phyloP scores from a whole-genome alignment of 2,329 filamentous ascomycete species.

The Escovopsis sp. region DNA sequence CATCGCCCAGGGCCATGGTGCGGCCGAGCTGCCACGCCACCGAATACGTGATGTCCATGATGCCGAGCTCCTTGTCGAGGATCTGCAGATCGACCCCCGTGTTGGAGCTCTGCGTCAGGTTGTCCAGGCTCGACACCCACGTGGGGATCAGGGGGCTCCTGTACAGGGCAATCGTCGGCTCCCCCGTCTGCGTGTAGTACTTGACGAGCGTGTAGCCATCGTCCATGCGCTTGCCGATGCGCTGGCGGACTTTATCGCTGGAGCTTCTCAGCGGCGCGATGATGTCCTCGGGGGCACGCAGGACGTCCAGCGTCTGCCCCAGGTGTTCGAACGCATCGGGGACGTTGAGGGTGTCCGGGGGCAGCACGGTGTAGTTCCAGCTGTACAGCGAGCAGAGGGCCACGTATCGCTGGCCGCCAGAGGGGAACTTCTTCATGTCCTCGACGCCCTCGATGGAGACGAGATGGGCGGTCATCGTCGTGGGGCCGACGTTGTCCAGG shows the following conservation, averaged over 20 bases:
- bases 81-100: constrained; percentile 23
- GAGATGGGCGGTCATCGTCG: constrained; percentile 20
- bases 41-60: constrained; percentile 31
- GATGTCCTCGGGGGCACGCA: constrained; percentile 4
- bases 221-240: constrained; percentile 10
- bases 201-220: constrained; percentile 25
- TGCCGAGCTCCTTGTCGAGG: constrained; percentile 20
- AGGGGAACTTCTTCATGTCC: constrained; percentile 11
- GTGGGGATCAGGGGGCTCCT: constrained; percentile 24
- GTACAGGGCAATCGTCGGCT: constrained; percentile 21
- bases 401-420: constrained; percentile 9
- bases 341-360: constrained; percentile 20
- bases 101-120: constrained; percentile 14
- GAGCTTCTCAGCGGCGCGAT: neutral
- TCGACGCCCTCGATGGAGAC: constrained; percentile 23
- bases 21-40: constrained; percentile 29
- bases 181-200: constrained; percentile 24
- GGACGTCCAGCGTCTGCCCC: constrained; percentile 6
- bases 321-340: constrained; percentile 16
- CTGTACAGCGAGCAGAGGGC: constrained; percentile 22
- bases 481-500: constrained; percentile 11
- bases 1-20: constrained; percentile 21
- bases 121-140: constrained; percentile 4
- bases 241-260: neutral
- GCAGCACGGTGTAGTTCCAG: constrained; percentile 25